Conservation (phyloP, 495 filamentous ascomycete genomes). For the Daldinia concentrica region DNA sequence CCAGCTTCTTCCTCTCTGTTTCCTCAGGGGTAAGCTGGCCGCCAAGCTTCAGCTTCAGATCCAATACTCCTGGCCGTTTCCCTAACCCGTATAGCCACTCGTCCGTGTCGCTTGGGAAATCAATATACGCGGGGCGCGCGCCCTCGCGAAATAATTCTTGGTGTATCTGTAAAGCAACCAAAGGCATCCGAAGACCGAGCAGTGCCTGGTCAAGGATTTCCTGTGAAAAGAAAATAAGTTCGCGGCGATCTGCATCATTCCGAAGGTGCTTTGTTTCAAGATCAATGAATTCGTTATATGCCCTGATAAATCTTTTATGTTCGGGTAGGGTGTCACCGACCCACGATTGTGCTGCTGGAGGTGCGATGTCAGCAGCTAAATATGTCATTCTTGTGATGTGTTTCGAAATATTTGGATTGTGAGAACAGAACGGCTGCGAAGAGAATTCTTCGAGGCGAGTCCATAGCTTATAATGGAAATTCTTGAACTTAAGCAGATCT, state of each 20-base stretch:
- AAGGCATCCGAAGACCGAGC: constrained; percentile 13
- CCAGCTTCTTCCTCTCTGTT: neutral
- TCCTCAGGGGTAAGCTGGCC: constrained; percentile 7
- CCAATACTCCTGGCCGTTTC: constrained; percentile 24
- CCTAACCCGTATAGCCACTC: constrained; percentile 24
- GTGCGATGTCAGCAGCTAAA: neutral
- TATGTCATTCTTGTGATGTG: constrained; percentile 4
- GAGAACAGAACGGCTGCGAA: constrained; percentile 1
- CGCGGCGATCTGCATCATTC: constrained; percentile 1
- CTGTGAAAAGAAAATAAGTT: constrained; percentile 10
- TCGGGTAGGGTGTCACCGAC: neutral
- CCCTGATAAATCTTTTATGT: neutral
- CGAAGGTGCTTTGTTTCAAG: neutral
- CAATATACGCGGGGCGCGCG: constrained; percentile 31
- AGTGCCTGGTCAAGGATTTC: constrained; percentile 4
- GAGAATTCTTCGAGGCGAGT: neutral
- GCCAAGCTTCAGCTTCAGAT: constrained; percentile 26
- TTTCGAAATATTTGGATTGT: neutral
- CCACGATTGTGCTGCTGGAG: neutral
- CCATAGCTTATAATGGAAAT: constrained; percentile 10
- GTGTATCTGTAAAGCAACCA: neutral
- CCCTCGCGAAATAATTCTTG: constrained; percentile 15
- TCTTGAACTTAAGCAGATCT: neutral
- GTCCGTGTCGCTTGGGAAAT: constrained; percentile 15
- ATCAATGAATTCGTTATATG: constrained; percentile 9